phyloP scores from a whole-genome alignment of 2,329 filamentous ascomycete species.

The Pseudopithomyces chartarum region DNA sequence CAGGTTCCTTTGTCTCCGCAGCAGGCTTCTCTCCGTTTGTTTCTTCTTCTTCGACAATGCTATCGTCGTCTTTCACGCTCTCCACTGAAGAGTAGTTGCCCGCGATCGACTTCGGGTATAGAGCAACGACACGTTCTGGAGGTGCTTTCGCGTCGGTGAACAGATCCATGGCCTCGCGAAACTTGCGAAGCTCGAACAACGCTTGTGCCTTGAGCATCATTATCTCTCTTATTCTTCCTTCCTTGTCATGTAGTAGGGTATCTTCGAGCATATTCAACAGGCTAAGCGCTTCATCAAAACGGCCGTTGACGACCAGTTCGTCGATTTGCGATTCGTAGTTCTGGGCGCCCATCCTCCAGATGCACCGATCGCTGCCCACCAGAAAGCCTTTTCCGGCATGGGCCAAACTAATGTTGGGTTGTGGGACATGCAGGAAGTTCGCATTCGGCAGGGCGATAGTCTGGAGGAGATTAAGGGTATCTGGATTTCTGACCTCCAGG shows the following conservation, averaged over 20 bases:
- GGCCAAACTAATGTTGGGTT: conserved; percentile 89
- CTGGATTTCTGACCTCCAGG: conserved; percentile 89
- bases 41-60: conserved; percentile 39
- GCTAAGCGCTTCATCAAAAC: conserved; percentile 91
- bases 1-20: conserved; percentile 26
- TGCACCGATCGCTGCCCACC: conserved; percentile 84
- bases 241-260: conserved; percentile 83
- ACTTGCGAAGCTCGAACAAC: conserved; percentile 82
- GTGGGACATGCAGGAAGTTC: conserved; percentile 85
- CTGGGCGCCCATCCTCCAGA: conserved; percentile 95
- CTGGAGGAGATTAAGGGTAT: conserved; percentile 88
- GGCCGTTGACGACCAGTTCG: conserved; percentile 73
- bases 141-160: conserved; percentile 91
- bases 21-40: conserved; percentile 24
- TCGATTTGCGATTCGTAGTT: conserved; percentile 90
- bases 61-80: conserved; percentile 53
- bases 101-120: conserved; percentile 84
- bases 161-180: conserved; percentile 82
- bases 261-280: conserved; percentile 89
- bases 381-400: conserved; percentile 96
- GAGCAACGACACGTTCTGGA: conserved; percentile 81
- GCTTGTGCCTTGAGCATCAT: conserved; percentile 90
- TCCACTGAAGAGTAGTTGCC: conserved; percentile 74
- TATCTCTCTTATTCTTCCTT: conserved; percentile 77
- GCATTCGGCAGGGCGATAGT: conserved; percentile 81